Percentiles rank a stretch among this genome's conserved stretches.
These are phyloP conservation scores for Candida dubliniensis DNA, from an alignment of 1,139 yeast species.

Conservation along the genomic window DNA sequence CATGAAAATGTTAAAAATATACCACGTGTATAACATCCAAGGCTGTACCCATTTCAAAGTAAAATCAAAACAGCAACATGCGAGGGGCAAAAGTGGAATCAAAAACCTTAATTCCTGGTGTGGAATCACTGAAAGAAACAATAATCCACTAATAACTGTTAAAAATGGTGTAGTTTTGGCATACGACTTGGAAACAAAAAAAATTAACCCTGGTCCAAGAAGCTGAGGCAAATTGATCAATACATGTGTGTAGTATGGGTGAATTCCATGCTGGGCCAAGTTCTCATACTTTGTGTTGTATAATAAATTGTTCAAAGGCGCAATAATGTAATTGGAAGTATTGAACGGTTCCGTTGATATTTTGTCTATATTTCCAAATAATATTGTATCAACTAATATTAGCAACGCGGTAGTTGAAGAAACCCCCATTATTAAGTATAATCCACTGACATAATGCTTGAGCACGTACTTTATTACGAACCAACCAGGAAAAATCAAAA, in stretches of 20 bases:
- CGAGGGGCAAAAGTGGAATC: slow-evolving; percentile 71
- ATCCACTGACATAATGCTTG: slow-evolving; percentile 24
- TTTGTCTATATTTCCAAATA: slow-evolving; percentile 10
- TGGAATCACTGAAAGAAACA: slow-evolving; percentile 66
- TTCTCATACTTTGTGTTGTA: slow-evolving; percentile 67
- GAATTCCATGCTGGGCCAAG: slow-evolving; percentile 77
- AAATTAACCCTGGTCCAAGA: slow-evolving; percentile 69
- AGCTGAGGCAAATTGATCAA: slow-evolving; percentile 75
- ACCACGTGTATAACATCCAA: slow-evolving; percentile 49
- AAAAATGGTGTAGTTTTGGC: slow-evolving; percentile 53
- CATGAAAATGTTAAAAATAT: slow-evolving; percentile 60
- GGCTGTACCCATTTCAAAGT: slow-evolving; percentile 16
- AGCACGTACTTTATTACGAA: slow-evolving; percentile 38
- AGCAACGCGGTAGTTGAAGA: slow-evolving; percentile 34
- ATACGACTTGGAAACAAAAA: slow-evolving; percentile 33
- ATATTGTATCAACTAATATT: slow-evolving; percentile 55
- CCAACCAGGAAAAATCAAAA: slow-evolving; percentile 60
- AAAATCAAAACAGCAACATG: slow-evolving; percentile 62
- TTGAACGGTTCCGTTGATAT: slow-evolving; percentile 12
- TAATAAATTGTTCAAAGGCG: slow-evolving; percentile 74
- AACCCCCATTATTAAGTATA: slow-evolving; percentile 31
- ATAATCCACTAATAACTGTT: slow-evolving; percentile 61
- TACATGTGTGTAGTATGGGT: slow-evolving; percentile 73
- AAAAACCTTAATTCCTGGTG: slow-evolving; percentile 93
- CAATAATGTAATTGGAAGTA: slow-evolving; percentile 37